Percentiles rank a stretch among this genome's conserved stretches.
Conservation (phyloP, 371 early-diverging fungal species). For the Mucor saturninus region DNA sequence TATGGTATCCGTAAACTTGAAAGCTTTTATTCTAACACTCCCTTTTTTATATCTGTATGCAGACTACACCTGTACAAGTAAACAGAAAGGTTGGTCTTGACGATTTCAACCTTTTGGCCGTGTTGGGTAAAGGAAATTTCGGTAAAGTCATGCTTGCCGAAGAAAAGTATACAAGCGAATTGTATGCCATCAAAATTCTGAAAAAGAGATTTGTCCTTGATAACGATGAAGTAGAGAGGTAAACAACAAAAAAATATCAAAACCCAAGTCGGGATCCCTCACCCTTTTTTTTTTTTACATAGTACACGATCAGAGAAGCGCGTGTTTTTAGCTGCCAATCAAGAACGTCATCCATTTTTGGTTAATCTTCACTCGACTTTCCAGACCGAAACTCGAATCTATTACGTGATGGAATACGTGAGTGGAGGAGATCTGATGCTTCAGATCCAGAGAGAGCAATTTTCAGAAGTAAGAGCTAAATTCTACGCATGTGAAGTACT, state of each 20-base stretch:
- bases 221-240: slow-evolving; percentile 90
- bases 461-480: slow-evolving; percentile 86
- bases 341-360: slow-evolving; percentile 94
- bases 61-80: slow-evolving; percentile 36
- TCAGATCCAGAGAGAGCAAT: slow-evolving; percentile 89
- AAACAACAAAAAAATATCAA: not conserved
- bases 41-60: too few species aligned
- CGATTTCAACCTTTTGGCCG: slow-evolving; percentile 90
- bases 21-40: not conserved
- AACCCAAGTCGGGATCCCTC: not conserved
- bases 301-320: slow-evolving; percentile 93
- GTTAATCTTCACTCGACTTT: slow-evolving; percentile 95
- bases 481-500: slow-evolving; percentile 98
- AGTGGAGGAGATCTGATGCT: slow-evolving; percentile 99
- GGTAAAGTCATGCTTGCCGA: slow-evolving; percentile 94
- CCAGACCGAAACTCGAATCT: slow-evolving; percentile 92
- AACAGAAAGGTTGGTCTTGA: slow-evolving; percentile 57
- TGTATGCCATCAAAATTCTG: slow-evolving; percentile 98
- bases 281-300: not conserved
- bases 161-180: slow-evolving; percentile 75
- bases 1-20: not conserved
- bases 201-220: slow-evolving; percentile 96
- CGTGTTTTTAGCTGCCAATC: slow-evolving; percentile 87
- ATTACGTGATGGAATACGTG: slow-evolving; percentile 99
- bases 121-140: slow-evolving; percentile 96